A percentile compares a stretch with the other conserved stretches of the same genome.
phyloP scores from a whole-genome alignment of 257 asterid genomes.

The Capsicum chinense region DNA sequence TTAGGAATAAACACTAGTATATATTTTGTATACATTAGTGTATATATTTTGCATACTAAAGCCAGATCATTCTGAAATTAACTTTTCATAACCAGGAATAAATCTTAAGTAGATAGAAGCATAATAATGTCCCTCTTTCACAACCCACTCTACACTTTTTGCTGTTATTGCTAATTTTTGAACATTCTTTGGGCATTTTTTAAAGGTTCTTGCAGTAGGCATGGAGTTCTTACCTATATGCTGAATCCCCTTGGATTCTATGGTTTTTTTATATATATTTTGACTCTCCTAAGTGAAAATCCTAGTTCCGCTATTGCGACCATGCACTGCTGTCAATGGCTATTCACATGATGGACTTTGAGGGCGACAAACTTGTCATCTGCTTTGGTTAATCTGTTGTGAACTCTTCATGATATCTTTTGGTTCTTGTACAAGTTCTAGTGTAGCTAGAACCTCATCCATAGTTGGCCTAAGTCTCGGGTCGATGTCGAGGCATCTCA shows the following conservation, averaged over 20 bases:
- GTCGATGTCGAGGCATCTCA: slow-evolving; percentile 54
- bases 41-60: background rate
- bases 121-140: background rate
- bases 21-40: background rate
- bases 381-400: slow-evolving; percentile 25
- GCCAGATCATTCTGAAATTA: background rate
- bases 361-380: slow-evolving; percentile 24
- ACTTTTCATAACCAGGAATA: background rate
- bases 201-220: background rate
- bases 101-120: background rate
- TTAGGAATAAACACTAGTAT: background rate
- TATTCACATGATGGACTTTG: background rate
- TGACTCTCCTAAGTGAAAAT: background rate
- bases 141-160: background rate
- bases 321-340: background rate
- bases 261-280: background rate
- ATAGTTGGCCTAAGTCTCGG: slow-evolving; percentile 56
- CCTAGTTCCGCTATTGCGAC: background rate
- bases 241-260: background rate
- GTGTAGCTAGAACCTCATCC: slow-evolving; percentile 51
- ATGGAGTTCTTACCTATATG: too few relatives aligned
- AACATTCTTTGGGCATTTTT: background rate
- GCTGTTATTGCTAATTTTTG: background rate
- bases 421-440: slow-evolving; percentile 45
- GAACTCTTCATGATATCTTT: slow-evolving; percentile 32